A percentile compares a stretch with the other conserved stretches of the same genome.
Conservation (phyloP, 805 yeast species). For the Saccharomycopsis synnaedendra region DNA sequence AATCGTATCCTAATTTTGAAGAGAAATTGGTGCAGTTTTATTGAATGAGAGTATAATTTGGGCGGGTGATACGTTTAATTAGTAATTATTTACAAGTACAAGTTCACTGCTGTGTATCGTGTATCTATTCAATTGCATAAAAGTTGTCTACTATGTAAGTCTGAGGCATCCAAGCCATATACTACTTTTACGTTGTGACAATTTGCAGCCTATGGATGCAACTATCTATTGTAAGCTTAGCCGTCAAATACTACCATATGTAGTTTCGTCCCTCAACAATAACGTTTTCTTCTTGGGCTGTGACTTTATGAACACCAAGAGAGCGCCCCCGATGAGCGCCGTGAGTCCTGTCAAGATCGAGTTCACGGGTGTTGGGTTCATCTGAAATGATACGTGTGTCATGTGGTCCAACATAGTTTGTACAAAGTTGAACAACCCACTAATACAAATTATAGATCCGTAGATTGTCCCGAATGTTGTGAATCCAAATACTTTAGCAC, state of each 20-base stretch:
- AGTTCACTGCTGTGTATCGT: not conserved
- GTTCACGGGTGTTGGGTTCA: conserved; percentile 79
- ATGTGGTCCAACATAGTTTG: conserved; percentile 59
- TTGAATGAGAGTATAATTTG: not conserved
- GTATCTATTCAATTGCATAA: too few relatives aligned
- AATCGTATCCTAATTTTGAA: conserved; percentile 21
- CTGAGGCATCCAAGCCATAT: too few relatives aligned
- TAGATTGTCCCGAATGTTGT: conserved; percentile 86
- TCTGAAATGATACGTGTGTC: conserved; percentile 56
- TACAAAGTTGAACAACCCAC: conserved; percentile 69
- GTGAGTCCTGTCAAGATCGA: conserved; percentile 42
- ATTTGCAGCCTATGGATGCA: too few relatives aligned
- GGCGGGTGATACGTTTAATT: not conserved
- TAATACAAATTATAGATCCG: conserved; percentile 71
- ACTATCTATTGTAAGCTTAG: not conserved
- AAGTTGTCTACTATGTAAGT: too few relatives aligned
- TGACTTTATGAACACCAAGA: conserved; percentile 30
- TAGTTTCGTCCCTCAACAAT: not conserved
- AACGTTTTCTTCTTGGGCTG: not conserved
- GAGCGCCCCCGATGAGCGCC: conserved; percentile 34
- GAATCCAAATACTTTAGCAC: conserved; percentile 90
- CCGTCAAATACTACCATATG: conserved; percentile 1
- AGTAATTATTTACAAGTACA: not conserved
- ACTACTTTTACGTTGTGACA: too few relatives aligned
- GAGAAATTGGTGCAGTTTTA: conserved; percentile 6